phyloP scores from a whole-genome alignment of 2,329 filamentous ascomycete genomes.

The Zopfia rhizophila region DNA sequence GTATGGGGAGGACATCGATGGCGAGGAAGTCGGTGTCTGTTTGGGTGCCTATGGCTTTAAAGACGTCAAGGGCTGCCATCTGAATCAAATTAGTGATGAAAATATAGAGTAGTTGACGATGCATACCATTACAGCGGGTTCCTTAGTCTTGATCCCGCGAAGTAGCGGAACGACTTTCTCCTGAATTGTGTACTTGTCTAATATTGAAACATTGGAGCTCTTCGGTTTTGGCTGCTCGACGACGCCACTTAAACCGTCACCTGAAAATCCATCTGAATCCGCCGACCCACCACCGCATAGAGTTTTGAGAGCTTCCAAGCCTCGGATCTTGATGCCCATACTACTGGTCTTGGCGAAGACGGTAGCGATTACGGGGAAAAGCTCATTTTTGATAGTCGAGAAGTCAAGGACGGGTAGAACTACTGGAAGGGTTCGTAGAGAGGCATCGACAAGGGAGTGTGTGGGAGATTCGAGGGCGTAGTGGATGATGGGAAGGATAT shows the following conservation, averaged over 20 bases:
- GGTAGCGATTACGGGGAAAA: conserved; percentile 89
- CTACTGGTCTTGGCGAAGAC: conserved; percentile 96
- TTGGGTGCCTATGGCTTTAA: conserved; percentile 81
- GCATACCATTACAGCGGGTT: conserved; percentile 87
- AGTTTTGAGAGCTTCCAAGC: conserved; percentile 87
- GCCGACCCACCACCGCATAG: conserved; percentile 78
- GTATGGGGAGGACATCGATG: conserved; percentile 85
- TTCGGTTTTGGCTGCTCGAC: conserved; percentile 66
- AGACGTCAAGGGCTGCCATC: conserved; percentile 86
- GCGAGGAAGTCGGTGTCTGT: conserved; percentile 93
- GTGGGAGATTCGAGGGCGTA: conserved; percentile 88
- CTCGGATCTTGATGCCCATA: conserved; percentile 92
- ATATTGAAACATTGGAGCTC: conserved; percentile 75
- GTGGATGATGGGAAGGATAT: conserved; percentile 87
- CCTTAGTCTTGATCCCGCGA: conserved; percentile 95
- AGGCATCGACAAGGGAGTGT: conserved; percentile 87
- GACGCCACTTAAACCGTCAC: conserved; percentile 82
- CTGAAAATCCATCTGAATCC: conserved; percentile 46
- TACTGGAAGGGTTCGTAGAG: conserved; percentile 78
- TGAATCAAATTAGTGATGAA: conserved; percentile 17
- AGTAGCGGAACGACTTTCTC: conserved; percentile 94
- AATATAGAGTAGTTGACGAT: neutral
- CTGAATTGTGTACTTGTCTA: conserved; percentile 98
- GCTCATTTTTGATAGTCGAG: conserved; percentile 94
- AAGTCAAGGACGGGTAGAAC: conserved; percentile 94